phyloP scores from a whole-genome alignment of 257 asterid genomes.

The Sherardia arvensis region DNA sequence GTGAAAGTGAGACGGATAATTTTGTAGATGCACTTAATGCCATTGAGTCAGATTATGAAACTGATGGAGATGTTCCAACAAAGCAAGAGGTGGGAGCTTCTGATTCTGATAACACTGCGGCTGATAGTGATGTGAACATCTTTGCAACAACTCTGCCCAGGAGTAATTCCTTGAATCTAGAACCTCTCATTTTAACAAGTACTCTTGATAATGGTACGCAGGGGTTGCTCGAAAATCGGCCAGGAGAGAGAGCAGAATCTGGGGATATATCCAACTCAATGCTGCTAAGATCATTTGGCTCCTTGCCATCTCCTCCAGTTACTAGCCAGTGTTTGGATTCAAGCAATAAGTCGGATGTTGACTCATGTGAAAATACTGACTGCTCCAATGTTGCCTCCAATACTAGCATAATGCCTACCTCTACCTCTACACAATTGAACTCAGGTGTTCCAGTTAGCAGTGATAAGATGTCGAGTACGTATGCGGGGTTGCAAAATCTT shows the following conservation, averaged over 20 bases:
- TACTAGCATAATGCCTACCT: slow-evolving; percentile 18
- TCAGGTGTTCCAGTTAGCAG: slow-evolving; percentile 17
- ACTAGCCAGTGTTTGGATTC: slow-evolving; percentile 21
- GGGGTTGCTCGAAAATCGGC: slow-evolving; percentile 12
- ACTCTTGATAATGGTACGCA: slow-evolving; percentile 6
- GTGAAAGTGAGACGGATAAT: slow-evolving; percentile 61
- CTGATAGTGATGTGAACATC: slow-evolving; percentile 17
- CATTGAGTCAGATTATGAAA: slow-evolving; percentile 71
- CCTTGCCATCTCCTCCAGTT: slow-evolving; percentile 32
- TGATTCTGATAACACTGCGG: slow-evolving; percentile 31
- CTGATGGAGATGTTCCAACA: slow-evolving; percentile 50
- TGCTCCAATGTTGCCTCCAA: slow-evolving; percentile 28
- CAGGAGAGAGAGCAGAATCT: slow-evolving; percentile 9
- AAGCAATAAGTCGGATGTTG: slow-evolving; percentile 20
- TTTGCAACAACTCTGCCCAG: slow-evolving; percentile 1
- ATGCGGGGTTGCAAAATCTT: slow-evolving; percentile 32
- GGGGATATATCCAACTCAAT: slow-evolving; percentile 11
- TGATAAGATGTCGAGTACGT: slow-evolving; percentile 24
- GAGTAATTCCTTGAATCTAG: slow-evolving; percentile 10
- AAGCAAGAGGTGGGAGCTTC: slow-evolving; percentile 36
- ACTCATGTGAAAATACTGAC: slow-evolving; percentile 23
- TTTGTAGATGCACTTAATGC: slow-evolving; percentile 90
- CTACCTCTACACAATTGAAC: slow-evolving; percentile 18
- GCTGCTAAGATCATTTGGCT: slow-evolving; percentile 20
- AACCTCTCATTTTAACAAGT: not conserved